These are phyloP conservation scores for Fusarium humuli DNA, from an alignment of 2,329 filamentous ascomycete species.

Conservation along the genomic window DNA sequence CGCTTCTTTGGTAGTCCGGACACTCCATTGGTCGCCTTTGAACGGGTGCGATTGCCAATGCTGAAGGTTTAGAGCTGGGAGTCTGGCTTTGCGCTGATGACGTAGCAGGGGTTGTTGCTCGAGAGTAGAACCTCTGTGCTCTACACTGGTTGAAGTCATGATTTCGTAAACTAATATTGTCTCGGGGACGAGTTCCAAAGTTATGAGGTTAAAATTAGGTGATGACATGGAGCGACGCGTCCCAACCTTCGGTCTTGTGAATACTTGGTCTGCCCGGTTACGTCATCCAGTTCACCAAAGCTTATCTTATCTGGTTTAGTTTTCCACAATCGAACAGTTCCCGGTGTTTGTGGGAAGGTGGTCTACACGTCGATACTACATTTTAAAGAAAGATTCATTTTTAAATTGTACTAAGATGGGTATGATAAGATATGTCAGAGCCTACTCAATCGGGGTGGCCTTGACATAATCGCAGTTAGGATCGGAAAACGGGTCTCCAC, in stretches of 20 bases:
- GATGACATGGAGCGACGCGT: background rate
- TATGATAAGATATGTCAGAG: too few relatives aligned
- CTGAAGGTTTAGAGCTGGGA: constrained; percentile 9
- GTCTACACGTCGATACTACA: background rate
- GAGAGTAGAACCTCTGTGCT: accelerated
- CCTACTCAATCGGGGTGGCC: background rate
- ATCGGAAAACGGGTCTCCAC: background rate
- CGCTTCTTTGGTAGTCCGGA: background rate
- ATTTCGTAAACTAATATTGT: accelerated
- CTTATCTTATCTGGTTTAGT: background rate
- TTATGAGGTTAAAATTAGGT: background rate
- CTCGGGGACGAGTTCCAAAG: background rate
- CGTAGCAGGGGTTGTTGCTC: constrained; percentile 4
- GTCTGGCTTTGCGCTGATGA: background rate
- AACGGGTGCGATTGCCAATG: constrained; percentile 21
- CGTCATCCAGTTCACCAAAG: background rate
- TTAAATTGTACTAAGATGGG: background rate
- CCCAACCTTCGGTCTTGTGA: background rate
- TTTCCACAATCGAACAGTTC: background rate
- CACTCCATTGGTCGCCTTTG: background rate
- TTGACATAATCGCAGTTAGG: background rate
- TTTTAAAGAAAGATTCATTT: background rate
- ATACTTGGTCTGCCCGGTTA: background rate
- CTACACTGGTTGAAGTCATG: background rate
- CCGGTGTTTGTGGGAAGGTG: background rate